phyloP scores from a whole-genome alignment of 148 eudicot genomes.

The Persicaria maculosa region DNA sequence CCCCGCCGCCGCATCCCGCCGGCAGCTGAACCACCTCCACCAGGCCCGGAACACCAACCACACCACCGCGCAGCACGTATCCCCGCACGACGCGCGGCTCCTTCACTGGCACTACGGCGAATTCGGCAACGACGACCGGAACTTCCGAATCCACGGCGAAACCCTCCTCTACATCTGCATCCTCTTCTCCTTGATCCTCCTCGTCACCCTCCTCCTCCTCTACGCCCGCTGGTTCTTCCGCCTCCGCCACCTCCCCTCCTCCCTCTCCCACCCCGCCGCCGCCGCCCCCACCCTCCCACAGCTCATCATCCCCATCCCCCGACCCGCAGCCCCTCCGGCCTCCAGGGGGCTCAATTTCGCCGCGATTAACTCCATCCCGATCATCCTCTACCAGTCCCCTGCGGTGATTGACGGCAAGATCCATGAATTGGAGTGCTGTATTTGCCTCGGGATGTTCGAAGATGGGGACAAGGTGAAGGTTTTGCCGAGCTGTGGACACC shows the following conservation, averaged over 20 bases:
- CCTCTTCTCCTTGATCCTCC: slow-evolving; percentile 47
- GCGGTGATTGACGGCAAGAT: slow-evolving; percentile 1
- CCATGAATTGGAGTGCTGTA: slow-evolving; percentile 53
- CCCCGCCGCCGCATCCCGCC: slow-evolving; percentile 18
- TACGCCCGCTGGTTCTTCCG: slow-evolving; percentile 70
- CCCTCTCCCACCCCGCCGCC: slow-evolving; percentile 19
- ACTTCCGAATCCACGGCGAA: slow-evolving; percentile 66
- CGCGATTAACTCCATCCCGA: slow-evolving; percentile 36
- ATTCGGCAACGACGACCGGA: slow-evolving; percentile 56
- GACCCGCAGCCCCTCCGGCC: slow-evolving; percentile 11
- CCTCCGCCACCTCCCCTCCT: slow-evolving; percentile 22
- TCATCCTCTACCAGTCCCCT: slow-evolving; percentile 27
- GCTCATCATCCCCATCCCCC: slow-evolving; percentile 18
- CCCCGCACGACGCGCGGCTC: slow-evolving; percentile 21
- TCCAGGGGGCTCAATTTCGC: slow-evolving; percentile 34
- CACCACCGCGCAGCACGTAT: not conserved
- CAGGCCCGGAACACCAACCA: slow-evolving; percentile 13
- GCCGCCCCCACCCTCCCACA: slow-evolving; percentile 13
- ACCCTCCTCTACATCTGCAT: slow-evolving; percentile 60
- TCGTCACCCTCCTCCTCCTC: slow-evolving; percentile 40
- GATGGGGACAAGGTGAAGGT: slow-evolving; percentile 67
- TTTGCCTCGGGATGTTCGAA: slow-evolving; percentile 56
- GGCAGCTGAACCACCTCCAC: slow-evolving; percentile 24
- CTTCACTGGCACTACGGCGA: slow-evolving; percentile 71
- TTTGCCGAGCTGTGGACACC: slow-evolving; percentile 47